Conservation (phyloP, 257 asterid species). For the Salvia rosmarinus region DNA sequence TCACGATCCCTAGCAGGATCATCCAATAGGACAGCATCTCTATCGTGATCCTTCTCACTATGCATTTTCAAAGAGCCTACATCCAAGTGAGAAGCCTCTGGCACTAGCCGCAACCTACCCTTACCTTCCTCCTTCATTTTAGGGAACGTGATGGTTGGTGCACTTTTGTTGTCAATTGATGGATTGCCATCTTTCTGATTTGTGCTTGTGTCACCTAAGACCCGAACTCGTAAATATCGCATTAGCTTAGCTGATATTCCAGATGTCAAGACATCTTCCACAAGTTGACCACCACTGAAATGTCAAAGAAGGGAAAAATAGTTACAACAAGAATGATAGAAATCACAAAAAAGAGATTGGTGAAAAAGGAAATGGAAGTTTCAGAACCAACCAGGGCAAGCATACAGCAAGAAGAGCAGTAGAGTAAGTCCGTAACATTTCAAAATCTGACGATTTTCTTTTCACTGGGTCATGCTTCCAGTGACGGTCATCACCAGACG, state of each 20-base stretch:
- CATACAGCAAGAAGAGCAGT: conserved; percentile 94
- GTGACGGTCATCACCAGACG: conserved; percentile 61
- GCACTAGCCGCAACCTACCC: conserved; percentile 56
- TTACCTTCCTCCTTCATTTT: conserved; percentile 78
- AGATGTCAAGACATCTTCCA: conserved; percentile 91
- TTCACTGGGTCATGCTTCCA: conserved; percentile 71
- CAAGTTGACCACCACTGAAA: conserved; percentile 83
- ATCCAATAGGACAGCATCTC: conserved; percentile 47
- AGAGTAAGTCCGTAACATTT: conserved; percentile 81
- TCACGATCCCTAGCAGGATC: conserved; percentile 56
- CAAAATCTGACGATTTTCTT: conserved; percentile 67
- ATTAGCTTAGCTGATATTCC: conserved; percentile 91
- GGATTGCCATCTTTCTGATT: conserved; percentile 65
- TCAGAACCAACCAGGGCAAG: conserved; percentile 61
- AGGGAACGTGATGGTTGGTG: conserved; percentile 41
- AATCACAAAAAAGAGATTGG: background rate
- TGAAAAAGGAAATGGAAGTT: background rate
- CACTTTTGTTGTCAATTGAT: conserved; percentile 55
- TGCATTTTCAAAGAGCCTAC: conserved; percentile 41
- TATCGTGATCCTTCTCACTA: conserved; percentile 45
- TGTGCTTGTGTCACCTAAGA: conserved; percentile 68
- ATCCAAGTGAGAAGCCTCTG: conserved; percentile 65
- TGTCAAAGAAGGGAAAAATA: conserved; percentile 28
- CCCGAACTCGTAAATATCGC: conserved; percentile 78
- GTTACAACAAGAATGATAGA: conserved; percentile 26